Base-by-base conservation (phyloP, 768 basidiomycete species). In the Xerocomellus intermedius region DNA sequence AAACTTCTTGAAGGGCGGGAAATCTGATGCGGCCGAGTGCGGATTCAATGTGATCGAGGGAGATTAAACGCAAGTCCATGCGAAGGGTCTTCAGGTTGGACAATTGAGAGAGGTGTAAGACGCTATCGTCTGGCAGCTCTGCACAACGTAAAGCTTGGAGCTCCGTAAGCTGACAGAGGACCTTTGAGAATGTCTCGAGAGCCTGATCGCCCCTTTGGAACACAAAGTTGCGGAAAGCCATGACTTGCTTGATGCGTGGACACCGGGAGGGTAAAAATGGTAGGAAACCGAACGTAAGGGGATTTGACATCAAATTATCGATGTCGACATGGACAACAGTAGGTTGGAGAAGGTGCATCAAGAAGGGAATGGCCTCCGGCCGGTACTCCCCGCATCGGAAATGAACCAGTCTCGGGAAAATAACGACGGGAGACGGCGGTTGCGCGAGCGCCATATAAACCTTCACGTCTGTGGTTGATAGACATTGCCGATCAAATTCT, bases 401-500 rank as follows among this genome's bases (percentile, higher is more conserved):
- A 48, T 71, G 68, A 6, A 60, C 4, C 45, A 71, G 53, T 43
- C 65, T 54, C 7, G 69, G 69, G 51, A 67, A 69, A 1, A 65
- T 50, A 48, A 60, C 46, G 14, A 46, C 49, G 43, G 62, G n/a
- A 22, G 57, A 43, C 0, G 67, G 67, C 1, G 60, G 64, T 0
- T 41, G 28, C 0, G 58, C 38, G 35, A 69, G 67, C 0, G 58
- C 53, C 38, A 17, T 4, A 42, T 69, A 69, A 12, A 69, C 67
- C 17, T 45, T 55, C 2, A 44, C 42, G 39, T 69, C 58, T 1
- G 67, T 69, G 3, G 64, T 69, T 17, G 47, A 45, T 4, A 53
- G 37, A 37, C 66, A 67, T n/a, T 63, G 64, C 1, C 67, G 62
- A 55, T 70, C 67, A 33, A 67, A 71, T 49, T 66, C 67, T 42